These are phyloP conservation scores for Fusarium begoniae DNA, from an alignment of 2,329 filamentous ascomycete species.

Conservation along the genomic window DNA sequence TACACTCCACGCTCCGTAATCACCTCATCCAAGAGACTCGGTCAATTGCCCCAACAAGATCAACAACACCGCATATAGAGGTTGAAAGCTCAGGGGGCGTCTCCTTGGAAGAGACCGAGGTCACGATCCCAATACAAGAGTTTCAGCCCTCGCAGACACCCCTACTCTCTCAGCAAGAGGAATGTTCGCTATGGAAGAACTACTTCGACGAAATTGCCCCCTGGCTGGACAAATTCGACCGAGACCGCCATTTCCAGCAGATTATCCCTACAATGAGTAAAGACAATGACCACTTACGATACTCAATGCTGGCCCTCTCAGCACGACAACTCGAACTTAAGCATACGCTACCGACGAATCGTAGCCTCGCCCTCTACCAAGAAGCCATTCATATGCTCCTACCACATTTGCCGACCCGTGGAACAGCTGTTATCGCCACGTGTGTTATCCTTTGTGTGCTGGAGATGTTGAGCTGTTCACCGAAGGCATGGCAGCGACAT, in stretches of 20 bases:
- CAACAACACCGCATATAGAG: conserved; percentile 36
- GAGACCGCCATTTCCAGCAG: conserved; percentile 57
- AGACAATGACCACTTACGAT: conserved; percentile 54
- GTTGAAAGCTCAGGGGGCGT: conserved; percentile 8
- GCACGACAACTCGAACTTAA: conserved; percentile 61
- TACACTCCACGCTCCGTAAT: conserved; percentile 56
- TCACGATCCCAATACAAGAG: conserved; percentile 20
- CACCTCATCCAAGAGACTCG: conserved; percentile 56
- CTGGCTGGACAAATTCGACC: conserved; percentile 64
- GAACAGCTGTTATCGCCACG: conserved; percentile 60
- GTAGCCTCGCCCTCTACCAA: conserved; percentile 59
- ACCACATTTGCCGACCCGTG: conserved; percentile 57
- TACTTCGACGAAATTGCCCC: conserved; percentile 54
- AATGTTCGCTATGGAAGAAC: conserved; percentile 51
- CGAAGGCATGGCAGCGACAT: conserved; percentile 60
- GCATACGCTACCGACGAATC: conserved; percentile 46
- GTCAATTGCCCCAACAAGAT: conserved; percentile 50
- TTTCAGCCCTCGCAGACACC: conserved; percentile 26
- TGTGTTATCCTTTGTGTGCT: conserved; percentile 64
- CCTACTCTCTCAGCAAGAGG: conserved; percentile 43
- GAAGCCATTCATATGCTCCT: conserved; percentile 60
- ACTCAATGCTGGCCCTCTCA: conserved; percentile 60
- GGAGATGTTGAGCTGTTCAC: conserved; percentile 61
- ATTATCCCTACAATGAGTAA: conserved; percentile 58
- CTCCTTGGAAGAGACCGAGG: conserved; percentile 17